A percentile compares a stretch with the other conserved stretches of the same genome.
These are phyloP conservation scores for Rhododendron kiyosumense DNA, from an alignment of 148 eudicot species.

Conservation along the genomic window DNA sequence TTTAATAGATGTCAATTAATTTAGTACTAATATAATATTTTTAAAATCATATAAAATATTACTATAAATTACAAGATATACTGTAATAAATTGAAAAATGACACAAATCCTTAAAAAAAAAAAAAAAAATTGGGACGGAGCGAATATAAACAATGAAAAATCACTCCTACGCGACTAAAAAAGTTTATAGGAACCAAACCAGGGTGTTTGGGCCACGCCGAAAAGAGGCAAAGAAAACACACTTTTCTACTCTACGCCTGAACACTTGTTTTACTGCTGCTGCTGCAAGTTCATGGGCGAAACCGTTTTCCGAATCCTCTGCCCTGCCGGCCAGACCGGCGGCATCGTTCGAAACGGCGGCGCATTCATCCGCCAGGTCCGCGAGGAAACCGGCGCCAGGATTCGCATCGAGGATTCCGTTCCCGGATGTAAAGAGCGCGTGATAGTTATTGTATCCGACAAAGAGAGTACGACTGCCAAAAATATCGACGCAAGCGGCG, in stretches of 20 bases:
- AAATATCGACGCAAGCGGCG: not conserved
- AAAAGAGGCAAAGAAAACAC: not conserved
- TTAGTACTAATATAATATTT: too few relatives aligned
- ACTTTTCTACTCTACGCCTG: not conserved
- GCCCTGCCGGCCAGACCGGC: slow-evolving; percentile 38
- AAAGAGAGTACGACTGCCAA: not conserved
- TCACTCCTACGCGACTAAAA: too few relatives aligned
- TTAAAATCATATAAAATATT: too few relatives aligned
- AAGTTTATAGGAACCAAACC: too few relatives aligned
- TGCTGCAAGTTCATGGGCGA: slow-evolving; percentile 10
- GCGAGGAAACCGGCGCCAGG: slow-evolving; percentile 48
- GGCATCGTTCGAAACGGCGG: slow-evolving; percentile 51
- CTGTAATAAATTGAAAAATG: too few relatives aligned
- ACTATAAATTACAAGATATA: too few relatives aligned
- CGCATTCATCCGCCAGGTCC: slow-evolving; percentile 36
- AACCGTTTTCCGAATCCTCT: slow-evolving; percentile 41
- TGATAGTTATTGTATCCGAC: slow-evolving; percentile 25
- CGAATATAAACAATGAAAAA: too few relatives aligned
- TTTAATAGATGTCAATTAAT: too few relatives aligned
- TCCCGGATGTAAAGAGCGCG: slow-evolving; percentile 42
- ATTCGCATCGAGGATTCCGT: slow-evolving; percentile 43
- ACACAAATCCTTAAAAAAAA: too few relatives aligned
- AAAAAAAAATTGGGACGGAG: too few relatives aligned
- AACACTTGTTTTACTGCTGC: not conserved
- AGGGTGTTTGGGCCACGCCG: too few relatives aligned